Base-by-base conservation (phyloP, 1,284 basidiomycete genomes). In the Cronartium quercuum region DNA sequence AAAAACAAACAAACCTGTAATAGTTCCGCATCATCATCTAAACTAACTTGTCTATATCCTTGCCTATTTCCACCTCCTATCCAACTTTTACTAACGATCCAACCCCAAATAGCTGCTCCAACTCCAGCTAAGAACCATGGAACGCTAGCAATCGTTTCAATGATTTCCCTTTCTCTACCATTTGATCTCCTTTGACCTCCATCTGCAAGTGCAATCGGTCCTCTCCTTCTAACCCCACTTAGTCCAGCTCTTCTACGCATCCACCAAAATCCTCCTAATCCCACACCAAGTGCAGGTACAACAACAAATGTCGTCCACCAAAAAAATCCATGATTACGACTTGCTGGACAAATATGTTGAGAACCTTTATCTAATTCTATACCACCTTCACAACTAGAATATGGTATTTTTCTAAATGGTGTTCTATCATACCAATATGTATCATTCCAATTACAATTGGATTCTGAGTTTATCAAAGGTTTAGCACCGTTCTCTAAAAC, bases 371-470 rank as follows among this genome's bases (percentile, higher is more conserved):
- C 91, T 9, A 86, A 86, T 7, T 89, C 85, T 1, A 84, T 79
- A 6, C 92, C 94, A 15, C 87, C 92, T 68, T 88, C 86, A 81
- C 94, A 97, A 21, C 84, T 86, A 64, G 92, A 94, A 81, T 90
- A 90, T 0, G 90, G 90, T 71, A 95, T 91, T 82, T 91, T 89
- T 76, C 92, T 90, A 80, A 94, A 94, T 7, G 88, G 84, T 0
- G 94, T 96, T 35, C 92, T 88, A 71, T 92, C 91, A 81, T 93
- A 94, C 94, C 94, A 96, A 79, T 85, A 90, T 6, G 41, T 47
- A 68, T 66, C 40, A 62, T 60, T 55, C 55, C 58, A 63, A 15
- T 35, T 51, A 66, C 62, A 66, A 4, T 80, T 78, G 29, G 78
- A 41, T 3, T 87, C 82, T 18, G 15, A 13, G 21, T 58, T 62